phyloP scores from a whole-genome alignment of 176 grass and related monocot genomes.

The Tillandsia leiboldiana region DNA sequence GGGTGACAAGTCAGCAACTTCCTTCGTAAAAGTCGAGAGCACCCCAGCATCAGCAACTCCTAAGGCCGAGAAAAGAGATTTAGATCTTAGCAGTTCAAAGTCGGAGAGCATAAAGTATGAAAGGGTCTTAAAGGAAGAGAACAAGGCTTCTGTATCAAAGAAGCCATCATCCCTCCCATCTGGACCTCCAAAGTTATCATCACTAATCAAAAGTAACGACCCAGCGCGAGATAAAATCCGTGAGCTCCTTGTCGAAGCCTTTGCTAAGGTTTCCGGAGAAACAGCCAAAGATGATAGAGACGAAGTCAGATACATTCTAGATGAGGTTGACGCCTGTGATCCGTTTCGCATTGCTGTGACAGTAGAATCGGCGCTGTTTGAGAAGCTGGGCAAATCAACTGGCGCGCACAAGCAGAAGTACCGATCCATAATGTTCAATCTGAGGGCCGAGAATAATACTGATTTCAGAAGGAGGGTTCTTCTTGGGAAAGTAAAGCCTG shows the following conservation, averaged over 20 bases:
- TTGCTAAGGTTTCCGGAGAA: constrained; percentile 54
- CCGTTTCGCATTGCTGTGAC: constrained; percentile 67
- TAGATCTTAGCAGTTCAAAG: not conserved
- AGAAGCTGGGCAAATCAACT: constrained; percentile 54
- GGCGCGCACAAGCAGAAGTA: constrained; percentile 70
- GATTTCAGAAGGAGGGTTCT: constrained; percentile 64
- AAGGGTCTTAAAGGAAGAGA: constrained; percentile 9
- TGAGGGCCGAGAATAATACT: constrained; percentile 68
- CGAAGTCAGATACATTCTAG: constrained; percentile 54
- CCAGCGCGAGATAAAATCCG: constrained; percentile 49
- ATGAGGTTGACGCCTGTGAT: constrained; percentile 56
- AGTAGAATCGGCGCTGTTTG: constrained; percentile 54
- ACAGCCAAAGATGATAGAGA: constrained; percentile 50
- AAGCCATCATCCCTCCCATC: constrained; percentile 29
- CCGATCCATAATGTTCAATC: constrained; percentile 78
- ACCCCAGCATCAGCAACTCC: not conserved
- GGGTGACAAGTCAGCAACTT: constrained; percentile 16
- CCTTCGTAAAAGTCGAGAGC: not conserved
- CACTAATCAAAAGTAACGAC: constrained; percentile 65
- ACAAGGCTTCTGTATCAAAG: constrained; percentile 1
- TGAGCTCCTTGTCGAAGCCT: constrained; percentile 71
- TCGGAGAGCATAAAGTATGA: constrained; percentile 17
- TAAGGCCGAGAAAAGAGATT: constrained; percentile 18
- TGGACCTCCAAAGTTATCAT: constrained; percentile 38
- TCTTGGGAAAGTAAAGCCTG: constrained; percentile 46